These are phyloP conservation scores for Cladobotryum protrusum DNA, from an alignment of 2,329 filamentous ascomycete genomes.

Conservation along the genomic window DNA sequence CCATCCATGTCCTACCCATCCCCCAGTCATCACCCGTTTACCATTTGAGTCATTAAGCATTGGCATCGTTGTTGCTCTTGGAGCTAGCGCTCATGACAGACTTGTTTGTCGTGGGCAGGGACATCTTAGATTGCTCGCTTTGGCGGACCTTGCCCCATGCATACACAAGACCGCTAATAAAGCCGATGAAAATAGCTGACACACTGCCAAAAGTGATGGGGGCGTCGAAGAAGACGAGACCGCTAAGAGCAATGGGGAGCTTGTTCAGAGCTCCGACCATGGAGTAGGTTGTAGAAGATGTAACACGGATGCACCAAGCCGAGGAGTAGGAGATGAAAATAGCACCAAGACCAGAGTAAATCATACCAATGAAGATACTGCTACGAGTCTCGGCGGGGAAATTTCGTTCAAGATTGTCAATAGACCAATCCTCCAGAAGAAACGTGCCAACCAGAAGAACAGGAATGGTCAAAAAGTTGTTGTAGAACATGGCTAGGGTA, in stretches of 20 bases:
- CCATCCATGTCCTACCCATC: background rate
- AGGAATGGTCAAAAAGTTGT: constrained; percentile 95
- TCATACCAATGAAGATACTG: constrained; percentile 76
- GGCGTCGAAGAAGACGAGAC: constrained; percentile 90
- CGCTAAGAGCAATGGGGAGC: constrained; percentile 87
- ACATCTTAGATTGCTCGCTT: constrained; percentile 65
- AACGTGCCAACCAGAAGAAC: constrained; percentile 79
- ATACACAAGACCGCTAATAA: constrained; percentile 88
- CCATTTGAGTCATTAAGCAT: constrained; percentile 25
- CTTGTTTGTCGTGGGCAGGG: constrained; percentile 56
- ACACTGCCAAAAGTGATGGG: constrained; percentile 89
- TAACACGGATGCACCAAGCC: constrained; percentile 96
- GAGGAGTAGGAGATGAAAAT: constrained; percentile 99
- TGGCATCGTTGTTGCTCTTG: constrained; percentile 79
- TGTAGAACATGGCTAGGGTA: constrained; percentile 94
- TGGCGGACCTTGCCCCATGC: constrained; percentile 40
- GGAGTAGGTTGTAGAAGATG: constrained; percentile 94
- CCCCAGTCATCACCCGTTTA: background rate
- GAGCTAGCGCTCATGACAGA: constrained; percentile 76
- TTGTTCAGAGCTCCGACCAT: constrained; percentile 99
- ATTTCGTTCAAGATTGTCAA: constrained; percentile 74
- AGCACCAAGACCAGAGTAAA: constrained; percentile 86
- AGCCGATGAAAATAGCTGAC: constrained; percentile 84
- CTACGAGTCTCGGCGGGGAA: constrained; percentile 81
- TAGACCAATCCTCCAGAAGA: constrained; percentile 86